Evolutionary conservation across 1,284 basidiomycete species (phyloP).

Genomic region (Cryptococcus sp.): DNA sequence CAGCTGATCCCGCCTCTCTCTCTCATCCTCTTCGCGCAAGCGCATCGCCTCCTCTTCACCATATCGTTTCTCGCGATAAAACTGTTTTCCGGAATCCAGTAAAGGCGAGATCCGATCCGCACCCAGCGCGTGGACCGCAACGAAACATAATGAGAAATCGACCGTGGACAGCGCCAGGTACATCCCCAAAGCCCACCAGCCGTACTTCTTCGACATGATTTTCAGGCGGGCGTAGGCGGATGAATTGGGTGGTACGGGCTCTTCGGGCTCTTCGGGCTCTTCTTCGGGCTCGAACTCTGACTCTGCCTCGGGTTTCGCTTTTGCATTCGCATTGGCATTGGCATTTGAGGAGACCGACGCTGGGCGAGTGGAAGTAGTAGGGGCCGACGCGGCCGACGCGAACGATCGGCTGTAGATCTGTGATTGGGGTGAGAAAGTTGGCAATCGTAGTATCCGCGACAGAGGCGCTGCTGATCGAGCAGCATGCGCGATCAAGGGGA

Average conservation of each 20-base stretch:
- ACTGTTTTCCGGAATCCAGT: constrained; percentile 62
- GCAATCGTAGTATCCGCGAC: neutral
- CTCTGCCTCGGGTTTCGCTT: constrained; percentile 27
- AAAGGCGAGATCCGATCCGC: constrained; percentile 81
- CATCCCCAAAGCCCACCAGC: constrained; percentile 87
- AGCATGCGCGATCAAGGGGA: no score
- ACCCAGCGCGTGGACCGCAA: constrained; percentile 80
- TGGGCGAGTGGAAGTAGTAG: neutral
- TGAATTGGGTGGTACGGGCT: constrained; percentile 45
- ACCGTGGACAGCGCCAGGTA: constrained; percentile 70
- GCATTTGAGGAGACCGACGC: neutral
- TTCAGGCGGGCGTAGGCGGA: constrained; percentile 63
- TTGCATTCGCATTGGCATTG: neutral
- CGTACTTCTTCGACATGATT: constrained; percentile 84
- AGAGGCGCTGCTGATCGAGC: no score
- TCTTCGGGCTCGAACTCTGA: constrained; percentile 40
- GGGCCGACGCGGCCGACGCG: neutral
- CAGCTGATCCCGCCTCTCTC: constrained; percentile 14
- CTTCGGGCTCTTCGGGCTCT: constrained; percentile 48
- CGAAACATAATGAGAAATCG: constrained; percentile 82
- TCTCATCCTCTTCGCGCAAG: constrained; percentile 23
- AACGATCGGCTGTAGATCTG: neutral
- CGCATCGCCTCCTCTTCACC: constrained; percentile 32
- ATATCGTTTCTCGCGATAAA: constrained; percentile 39
- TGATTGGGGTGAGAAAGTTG: neutral